phyloP scores from a whole-genome alignment of 176 grass and related monocot genomes.

The Triticum aestivum region DNA sequence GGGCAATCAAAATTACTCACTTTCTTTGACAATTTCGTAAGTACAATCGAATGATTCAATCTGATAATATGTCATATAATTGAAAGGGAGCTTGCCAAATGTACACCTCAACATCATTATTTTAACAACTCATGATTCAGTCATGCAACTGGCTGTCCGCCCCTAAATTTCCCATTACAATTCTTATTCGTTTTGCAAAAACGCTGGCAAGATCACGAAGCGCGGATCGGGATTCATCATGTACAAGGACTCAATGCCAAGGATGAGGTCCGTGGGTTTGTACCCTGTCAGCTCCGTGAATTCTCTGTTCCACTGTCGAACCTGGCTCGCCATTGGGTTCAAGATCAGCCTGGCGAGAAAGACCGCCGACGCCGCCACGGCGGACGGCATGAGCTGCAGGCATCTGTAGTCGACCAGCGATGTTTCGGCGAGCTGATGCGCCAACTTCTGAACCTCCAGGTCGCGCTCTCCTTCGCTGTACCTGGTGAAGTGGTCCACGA shows the following conservation, averaged over 20 bases:
- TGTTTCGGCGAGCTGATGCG: too few relatives aligned
- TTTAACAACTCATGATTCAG: background rate
- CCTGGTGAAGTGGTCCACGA: constrained; percentile 35
- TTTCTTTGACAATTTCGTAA: too few relatives aligned
- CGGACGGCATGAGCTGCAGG: constrained; percentile 13
- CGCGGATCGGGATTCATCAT: background rate
- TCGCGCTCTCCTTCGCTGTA: background rate
- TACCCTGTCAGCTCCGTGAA: constrained; percentile 34
- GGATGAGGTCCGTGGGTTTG: background rate
- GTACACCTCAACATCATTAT: background rate
- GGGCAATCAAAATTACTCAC: too few relatives aligned
- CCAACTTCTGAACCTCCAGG: too few relatives aligned
- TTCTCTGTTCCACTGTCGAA: background rate
- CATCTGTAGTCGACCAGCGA: background rate
- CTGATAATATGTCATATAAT: too few relatives aligned
- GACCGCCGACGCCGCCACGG: constrained; percentile 30
- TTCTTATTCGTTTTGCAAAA: background rate
- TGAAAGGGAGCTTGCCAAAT: background rate
- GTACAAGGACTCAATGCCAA: background rate
- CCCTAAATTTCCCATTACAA: background rate
- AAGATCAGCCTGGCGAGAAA: constrained; percentile 20
- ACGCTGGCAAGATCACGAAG: background rate
- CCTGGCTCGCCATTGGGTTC: background rate
- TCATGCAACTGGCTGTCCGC: background rate
- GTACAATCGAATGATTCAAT: too few relatives aligned